A percentile compares a stretch with the other conserved stretches of the same genome.
Evolutionary conservation across 1,139 yeast genomes (phyloP).

Genomic region (Meyerozyma athensensis): DNA sequence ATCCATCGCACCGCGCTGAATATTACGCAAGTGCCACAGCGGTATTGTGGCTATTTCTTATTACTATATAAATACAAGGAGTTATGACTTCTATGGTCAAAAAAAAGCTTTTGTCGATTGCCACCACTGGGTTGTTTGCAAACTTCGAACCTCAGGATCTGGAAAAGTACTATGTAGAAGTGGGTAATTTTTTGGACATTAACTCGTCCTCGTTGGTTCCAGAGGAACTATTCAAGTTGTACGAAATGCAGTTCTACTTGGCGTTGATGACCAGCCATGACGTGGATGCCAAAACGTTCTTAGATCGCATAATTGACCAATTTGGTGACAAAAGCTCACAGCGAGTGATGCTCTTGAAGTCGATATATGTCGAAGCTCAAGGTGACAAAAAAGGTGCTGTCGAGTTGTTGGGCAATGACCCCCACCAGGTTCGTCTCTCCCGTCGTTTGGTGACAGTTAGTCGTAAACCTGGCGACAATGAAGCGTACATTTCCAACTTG

Average conservation of each 20-base stretch:
- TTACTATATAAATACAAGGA: background rate
- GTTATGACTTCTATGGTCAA: conserved; percentile 8
- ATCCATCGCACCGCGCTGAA: conserved; percentile 5
- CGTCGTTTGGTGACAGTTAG: conserved; percentile 34
- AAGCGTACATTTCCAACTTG: conserved; percentile 47
- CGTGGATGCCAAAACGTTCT: conserved; percentile 60
- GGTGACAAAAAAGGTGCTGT: conserved; percentile 35
- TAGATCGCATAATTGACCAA: conserved; percentile 62
- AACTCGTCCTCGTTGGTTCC: conserved; percentile 31
- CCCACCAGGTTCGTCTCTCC: conserved; percentile 33
- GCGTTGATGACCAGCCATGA: conserved; percentile 63
- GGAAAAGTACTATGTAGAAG: conserved; percentile 16
- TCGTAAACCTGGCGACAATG: conserved; percentile 16
- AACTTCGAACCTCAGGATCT: conserved; percentile 15
- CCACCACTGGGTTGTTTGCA: conserved; percentile 16
- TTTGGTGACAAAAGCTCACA: conserved; percentile 50
- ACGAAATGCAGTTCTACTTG: conserved; percentile 71
- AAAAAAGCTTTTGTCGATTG: conserved; percentile 16
- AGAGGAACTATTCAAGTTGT: conserved; percentile 51
- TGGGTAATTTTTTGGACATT: conserved; percentile 23
- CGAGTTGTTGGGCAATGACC: conserved; percentile 30
- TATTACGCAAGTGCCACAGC: conserved; percentile 1
- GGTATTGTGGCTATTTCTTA: background rate
- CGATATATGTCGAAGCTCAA: conserved; percentile 54
- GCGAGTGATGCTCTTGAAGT: conserved; percentile 51